Conservation (phyloP, 768 basidiomycete genomes). For the Fibroporia radiculosa region DNA sequence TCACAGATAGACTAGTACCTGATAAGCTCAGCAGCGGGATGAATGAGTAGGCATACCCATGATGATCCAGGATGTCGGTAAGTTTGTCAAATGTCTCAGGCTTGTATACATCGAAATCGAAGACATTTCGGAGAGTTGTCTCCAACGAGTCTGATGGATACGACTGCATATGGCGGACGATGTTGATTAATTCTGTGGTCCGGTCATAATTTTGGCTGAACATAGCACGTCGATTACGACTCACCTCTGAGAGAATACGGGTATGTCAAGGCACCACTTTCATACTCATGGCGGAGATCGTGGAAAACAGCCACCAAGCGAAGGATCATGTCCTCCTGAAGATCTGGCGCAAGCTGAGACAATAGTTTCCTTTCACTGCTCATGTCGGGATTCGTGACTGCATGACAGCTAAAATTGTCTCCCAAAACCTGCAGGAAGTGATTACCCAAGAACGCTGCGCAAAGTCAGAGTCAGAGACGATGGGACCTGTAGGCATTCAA, state of each 20-base stretch:
- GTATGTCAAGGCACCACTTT: constrained; percentile 49
- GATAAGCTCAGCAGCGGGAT: neutral
- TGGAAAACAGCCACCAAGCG: constrained; percentile 60
- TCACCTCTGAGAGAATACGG: constrained; percentile 62
- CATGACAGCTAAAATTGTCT: constrained; percentile 59
- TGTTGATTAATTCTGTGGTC: constrained; percentile 52
- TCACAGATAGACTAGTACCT: constrained; percentile 30
- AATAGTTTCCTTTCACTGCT: constrained; percentile 55
- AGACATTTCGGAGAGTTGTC: constrained; percentile 54
- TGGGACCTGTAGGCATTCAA: neutral
- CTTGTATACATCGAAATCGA: constrained; percentile 65
- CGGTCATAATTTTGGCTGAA: neutral
- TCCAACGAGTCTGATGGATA: constrained; percentile 53
- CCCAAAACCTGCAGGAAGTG: constrained; percentile 68
- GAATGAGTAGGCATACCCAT: constrained; percentile 56
- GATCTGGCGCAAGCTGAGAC: constrained; percentile 52
- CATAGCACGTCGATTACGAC: neutral
- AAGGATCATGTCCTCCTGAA: constrained; percentile 42
- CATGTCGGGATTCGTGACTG: constrained; percentile 60
- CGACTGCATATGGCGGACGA: constrained; percentile 54
- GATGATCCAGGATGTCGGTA: constrained; percentile 46
- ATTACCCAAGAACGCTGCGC: constrained; percentile 59
- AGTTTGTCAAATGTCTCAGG: constrained; percentile 58
- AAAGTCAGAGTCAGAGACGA: no score
- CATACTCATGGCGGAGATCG: constrained; percentile 51